Evolutionary conservation across 768 basidiomycete genomes (phyloP).

Genomic region (Solioccasus polychromus): DNA sequence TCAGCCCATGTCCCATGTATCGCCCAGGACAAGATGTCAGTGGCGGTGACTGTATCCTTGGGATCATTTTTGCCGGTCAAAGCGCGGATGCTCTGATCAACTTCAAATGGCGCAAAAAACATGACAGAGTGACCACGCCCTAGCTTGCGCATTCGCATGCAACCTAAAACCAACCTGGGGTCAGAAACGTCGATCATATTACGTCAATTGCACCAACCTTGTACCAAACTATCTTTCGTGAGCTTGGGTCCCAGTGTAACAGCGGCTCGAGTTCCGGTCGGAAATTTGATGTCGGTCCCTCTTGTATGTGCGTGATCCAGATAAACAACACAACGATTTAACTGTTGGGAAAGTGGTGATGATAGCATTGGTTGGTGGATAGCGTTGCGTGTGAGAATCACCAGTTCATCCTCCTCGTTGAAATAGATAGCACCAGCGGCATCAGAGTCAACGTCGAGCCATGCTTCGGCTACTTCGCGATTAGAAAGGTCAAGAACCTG

Average conservation of each 20-base stretch:
- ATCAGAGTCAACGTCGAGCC: constrained; percentile 32
- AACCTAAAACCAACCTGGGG: constrained; percentile 29
- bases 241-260: no score
- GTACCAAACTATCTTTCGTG: constrained; percentile 32
- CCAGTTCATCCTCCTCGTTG: constrained; percentile 28
- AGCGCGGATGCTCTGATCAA: constrained; percentile 35
- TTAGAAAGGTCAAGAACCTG: constrained; percentile 51
- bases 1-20: constrained; percentile 45
- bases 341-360: constrained; percentile 26
- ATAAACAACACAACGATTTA: constrained; percentile 33
- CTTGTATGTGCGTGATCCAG: constrained; percentile 38
- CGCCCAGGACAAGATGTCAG: constrained; percentile 41
- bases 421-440: no score
- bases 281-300: constrained; percentile 37
- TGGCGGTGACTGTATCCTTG: background rate
- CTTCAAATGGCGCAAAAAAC: constrained; percentile 43
- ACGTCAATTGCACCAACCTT: constrained; percentile 29
- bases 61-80: constrained; percentile 6
- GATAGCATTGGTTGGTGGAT: constrained; percentile 16
- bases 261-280: constrained; percentile 28
- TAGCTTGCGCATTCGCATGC: constrained; percentile 50
- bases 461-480: constrained; percentile 34
- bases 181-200: background rate
- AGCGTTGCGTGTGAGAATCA: constrained; percentile 23
- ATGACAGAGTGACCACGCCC: constrained; percentile 45